Base-by-base conservation (phyloP, 495 filamentous ascomycete genomes). In the Penicillium roqueforti region DNA sequence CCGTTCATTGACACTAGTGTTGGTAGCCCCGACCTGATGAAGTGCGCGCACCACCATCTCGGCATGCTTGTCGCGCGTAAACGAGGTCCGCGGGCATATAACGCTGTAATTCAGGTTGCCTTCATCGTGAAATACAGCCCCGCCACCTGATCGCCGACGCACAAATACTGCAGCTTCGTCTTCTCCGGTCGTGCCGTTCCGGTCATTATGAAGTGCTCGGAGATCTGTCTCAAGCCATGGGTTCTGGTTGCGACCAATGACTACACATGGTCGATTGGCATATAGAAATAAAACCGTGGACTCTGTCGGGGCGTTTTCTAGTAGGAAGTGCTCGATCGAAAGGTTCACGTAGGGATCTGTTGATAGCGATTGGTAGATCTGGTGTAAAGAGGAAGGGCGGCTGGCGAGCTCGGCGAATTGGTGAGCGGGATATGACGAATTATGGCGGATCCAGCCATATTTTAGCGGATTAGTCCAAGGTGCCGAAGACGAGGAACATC, bases 221-320 rank as follows among this genome's bases (percentile, higher is more conserved):
- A 95, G 79, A 68, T 96, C 89, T 42, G 87, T 84, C 68, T 98
- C 93, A 8, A 89, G 76, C 92, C 92, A 98, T 36, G 93, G 93
- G 66, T 98, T 98, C 66, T 98, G 93, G 68, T 98, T 98, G 42
- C 92, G 87, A 13, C 93, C 93, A 53, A 98, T 84, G 57, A 98
- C 83, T 45, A 98, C 79, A 68, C 87, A 87, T 7, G 92, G 91
- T 11, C 77, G 72, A 69, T 98, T 97, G 54, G 81, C 76, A 72
- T 97, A 98, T 16, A 97, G 77, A 54, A 97, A 91, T 0, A 97
- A 79, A 29, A 96, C 67, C 38, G 79, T 83, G 5, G 90, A 91
- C 56, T 86, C 77, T 5, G 81, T 71, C 0, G 84, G 79, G 0
- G 88, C 80, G 36, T 85, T 81, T 50, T 86, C 80, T 1, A 97